These are phyloP conservation scores for Acacia confusa DNA, from an alignment of 306 rosid genomes.

Conservation along the genomic window DNA sequence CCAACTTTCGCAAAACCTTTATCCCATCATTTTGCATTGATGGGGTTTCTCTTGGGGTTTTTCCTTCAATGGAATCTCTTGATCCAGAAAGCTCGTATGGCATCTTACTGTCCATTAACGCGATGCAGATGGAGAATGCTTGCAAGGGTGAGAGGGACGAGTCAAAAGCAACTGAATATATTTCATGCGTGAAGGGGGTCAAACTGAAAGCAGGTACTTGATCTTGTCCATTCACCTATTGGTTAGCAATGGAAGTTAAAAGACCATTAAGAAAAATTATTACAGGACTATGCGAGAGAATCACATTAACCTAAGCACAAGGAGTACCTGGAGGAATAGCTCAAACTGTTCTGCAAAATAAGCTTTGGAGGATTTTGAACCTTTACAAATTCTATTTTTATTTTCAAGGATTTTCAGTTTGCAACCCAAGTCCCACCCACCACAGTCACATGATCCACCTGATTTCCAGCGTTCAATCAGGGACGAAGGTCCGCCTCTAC, in stretches of 20 bases:
- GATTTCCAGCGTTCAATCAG: constrained; percentile 89
- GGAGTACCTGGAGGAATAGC: constrained; percentile 76
- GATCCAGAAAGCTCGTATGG: constrained; percentile 52
- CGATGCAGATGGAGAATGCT: constrained; percentile 89
- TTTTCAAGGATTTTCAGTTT: constrained; percentile 65
- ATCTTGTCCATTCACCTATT: constrained; percentile 70
- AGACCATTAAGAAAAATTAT: constrained; percentile 20
- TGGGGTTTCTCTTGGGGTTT: constrained; percentile 23
- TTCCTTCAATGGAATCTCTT: constrained; percentile 49
- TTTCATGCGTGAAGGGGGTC: constrained; percentile 59
- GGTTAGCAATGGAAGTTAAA: constrained; percentile 34
- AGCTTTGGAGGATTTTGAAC: constrained; percentile 45
- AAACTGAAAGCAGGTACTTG: constrained; percentile 54
- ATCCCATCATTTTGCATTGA: constrained; percentile 44
- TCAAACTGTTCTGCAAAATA: constrained; percentile 48
- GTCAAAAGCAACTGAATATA: constrained; percentile 76
- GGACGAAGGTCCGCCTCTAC: constrained; percentile 94
- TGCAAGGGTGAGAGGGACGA: constrained; percentile 72
- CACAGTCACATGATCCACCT: constrained; percentile 96
- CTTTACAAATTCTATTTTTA: constrained; percentile 40
- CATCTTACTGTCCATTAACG: constrained; percentile 65
- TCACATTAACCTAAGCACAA: neutral
- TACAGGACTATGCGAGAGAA: neutral
- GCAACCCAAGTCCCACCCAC: constrained; percentile 99
- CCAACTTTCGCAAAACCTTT: constrained; percentile 35